Conservation (phyloP, 2,329 filamentous ascomycete species). For the Beauveria scarabaeidicola region DNA sequence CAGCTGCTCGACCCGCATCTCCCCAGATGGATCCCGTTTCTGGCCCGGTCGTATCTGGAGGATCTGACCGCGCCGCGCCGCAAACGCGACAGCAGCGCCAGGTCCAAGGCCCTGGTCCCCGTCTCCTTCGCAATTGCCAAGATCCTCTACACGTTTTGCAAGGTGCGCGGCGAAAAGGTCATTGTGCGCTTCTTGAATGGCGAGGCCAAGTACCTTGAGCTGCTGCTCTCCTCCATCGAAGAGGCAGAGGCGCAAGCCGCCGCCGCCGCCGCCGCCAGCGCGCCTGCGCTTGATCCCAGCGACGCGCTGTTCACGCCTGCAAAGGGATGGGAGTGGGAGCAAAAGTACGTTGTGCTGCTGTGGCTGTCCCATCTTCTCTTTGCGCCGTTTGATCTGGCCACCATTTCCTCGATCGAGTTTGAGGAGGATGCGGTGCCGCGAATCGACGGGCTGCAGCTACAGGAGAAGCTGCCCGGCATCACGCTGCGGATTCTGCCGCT, state of each 20-base stretch:
- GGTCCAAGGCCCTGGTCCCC: conserved; percentile 39
- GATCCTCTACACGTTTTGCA: conserved; percentile 84
- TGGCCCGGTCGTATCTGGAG: conserved; percentile 69
- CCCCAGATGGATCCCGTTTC: conserved; percentile 61
- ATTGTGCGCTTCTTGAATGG: conserved; percentile 86
- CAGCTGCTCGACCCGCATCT: conserved; percentile 85
- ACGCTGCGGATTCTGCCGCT: conserved; percentile 62
- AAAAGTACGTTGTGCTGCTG: conserved; percentile 76
- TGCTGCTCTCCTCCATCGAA: conserved; percentile 68
- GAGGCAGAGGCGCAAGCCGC: conserved; percentile 32
- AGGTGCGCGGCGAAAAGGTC: conserved; percentile 88
- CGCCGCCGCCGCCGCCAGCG: conserved; percentile 9
- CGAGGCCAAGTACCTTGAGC: conserved; percentile 76
- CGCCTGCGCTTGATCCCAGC: conserved; percentile 4
- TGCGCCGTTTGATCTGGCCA: conserved; percentile 82
- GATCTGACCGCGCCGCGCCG: conserved; percentile 42
- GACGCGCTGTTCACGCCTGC: conserved; percentile 6
- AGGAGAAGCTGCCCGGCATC: conserved; percentile 57
- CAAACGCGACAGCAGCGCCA: conserved; percentile 16
- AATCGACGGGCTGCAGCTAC: conserved; percentile 45
- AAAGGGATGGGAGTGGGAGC: conserved; percentile 64
- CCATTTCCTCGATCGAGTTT: conserved; percentile 60
- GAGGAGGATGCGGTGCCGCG: conserved; percentile 35
- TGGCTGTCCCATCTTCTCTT: conserved; percentile 80
- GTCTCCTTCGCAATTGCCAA: conserved; percentile 65